These are phyloP conservation scores for Cladophialophora yegresii DNA, from an alignment of 2,329 filamentous ascomycete genomes.

Conservation along the genomic window DNA sequence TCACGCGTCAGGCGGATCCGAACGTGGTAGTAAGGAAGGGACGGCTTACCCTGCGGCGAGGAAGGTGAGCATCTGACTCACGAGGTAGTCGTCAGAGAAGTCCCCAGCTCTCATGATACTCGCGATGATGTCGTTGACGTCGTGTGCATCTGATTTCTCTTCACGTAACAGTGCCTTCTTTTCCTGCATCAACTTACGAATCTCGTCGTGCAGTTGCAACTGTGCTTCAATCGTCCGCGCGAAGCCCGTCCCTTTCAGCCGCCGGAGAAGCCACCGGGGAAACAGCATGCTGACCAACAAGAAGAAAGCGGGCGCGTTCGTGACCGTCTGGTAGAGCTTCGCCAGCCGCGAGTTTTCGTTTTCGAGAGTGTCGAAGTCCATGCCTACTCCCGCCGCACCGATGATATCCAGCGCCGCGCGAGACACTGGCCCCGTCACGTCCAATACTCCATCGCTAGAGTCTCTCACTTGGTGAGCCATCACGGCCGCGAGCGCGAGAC, in stretches of 20 bases:
- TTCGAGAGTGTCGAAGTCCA: constrained; percentile 68
- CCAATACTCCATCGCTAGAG: constrained; percentile 43
- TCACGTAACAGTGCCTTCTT: constrained; percentile 34
- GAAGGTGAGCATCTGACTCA: constrained; percentile 88
- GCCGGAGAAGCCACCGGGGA: constrained; percentile 42
- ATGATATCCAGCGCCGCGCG: constrained; percentile 69
- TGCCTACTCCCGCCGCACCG: constrained; percentile 68
- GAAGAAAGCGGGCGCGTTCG: constrained; percentile 61
- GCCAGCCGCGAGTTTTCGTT: constrained; percentile 62
- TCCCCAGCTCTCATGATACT: constrained; percentile 74
- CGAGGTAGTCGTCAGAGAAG: constrained; percentile 74
- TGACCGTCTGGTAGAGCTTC: constrained; percentile 57
- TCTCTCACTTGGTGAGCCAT: constrained; percentile 51
- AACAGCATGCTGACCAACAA: constrained; percentile 56
- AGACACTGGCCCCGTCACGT: constrained; percentile 60
- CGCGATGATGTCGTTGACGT: constrained; percentile 71
- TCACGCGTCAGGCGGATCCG: neutral
- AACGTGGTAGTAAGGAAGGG: neutral
- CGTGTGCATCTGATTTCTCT: constrained; percentile 1
- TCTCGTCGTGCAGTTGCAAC: constrained; percentile 42
- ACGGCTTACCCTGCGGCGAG: constrained; percentile 62
- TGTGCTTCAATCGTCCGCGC: constrained; percentile 21
- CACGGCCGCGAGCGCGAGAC: constrained; percentile 63
- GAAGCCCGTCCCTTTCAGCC: neutral
- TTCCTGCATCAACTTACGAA: constrained; percentile 44